Base-by-base conservation (phyloP, 352 stramenopile genomes). In the Globisporangium perplexum region DNA sequence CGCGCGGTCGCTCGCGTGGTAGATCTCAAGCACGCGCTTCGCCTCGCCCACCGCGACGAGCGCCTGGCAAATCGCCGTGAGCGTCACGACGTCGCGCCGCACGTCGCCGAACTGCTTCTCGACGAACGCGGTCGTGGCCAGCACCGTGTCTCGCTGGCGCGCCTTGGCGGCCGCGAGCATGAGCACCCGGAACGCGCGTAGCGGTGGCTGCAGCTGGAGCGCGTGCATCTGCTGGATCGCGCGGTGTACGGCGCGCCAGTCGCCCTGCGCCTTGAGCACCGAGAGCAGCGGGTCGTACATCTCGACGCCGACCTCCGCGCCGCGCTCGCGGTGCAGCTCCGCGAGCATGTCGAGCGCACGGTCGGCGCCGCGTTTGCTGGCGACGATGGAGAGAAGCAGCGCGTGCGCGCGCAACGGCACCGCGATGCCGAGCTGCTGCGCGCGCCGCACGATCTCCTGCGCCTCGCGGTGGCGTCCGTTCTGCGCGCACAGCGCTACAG, bases 141-240 rank as follows among this genome's bases (percentile, higher is more conserved):
- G 38, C 47, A 91, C 36, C 24, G 67, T 65, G 48, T 85, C 68
- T 23, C 69, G 77, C 43, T 69, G 66, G 22, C 62, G 62, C 14
- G 77, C 67, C 55, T 74, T 74, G 1, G 65, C 74, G 3, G 71
- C 59, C 6, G 77, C 68, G 14, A 91, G 51, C 66, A 91, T 74
- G 20, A 91, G 64, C 43, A 83, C 65, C 48, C 72, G 77, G 52
- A 88, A 84, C 3, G 68, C 69, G 20, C 74, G 77, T 12, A 86
- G 43, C 23, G 74, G 64, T 2, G 79, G 77, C 4, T 66, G 38
- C 20, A 88, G 53, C 17, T 66, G 51, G 24, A 84, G 55, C 38
- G 72, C 47, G 52, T 88, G 70, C 80, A 91, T 88, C 51, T 88
- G 75, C 36, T 78, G 64, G 44, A 91, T 74, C 10, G 63, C 66